These are phyloP conservation scores for Verbascum thapsus DNA, from an alignment of 257 asterid species.

Conservation along the genomic window DNA sequence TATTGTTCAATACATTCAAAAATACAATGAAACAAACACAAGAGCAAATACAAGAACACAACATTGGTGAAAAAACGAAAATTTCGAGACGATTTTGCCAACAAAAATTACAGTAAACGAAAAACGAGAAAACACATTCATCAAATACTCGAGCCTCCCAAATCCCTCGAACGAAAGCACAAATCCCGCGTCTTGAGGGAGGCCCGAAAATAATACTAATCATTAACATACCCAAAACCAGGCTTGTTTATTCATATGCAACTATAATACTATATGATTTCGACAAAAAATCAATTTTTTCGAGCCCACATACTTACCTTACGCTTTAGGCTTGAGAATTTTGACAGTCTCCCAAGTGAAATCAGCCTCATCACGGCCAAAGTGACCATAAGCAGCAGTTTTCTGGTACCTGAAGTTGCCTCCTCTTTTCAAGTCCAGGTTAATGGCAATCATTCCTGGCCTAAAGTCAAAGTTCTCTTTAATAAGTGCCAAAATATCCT, in stretches of 20 bases:
- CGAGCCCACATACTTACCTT: too few relatives aligned
- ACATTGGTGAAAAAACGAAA: too few relatives aligned
- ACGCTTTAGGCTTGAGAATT: constrained; percentile 64
- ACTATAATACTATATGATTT: constrained; percentile 2
- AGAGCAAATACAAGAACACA: too few relatives aligned
- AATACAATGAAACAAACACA: too few relatives aligned
- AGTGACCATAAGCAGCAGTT: constrained; percentile 78
- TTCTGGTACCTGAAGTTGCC: constrained; percentile 73
- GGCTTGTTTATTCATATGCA: constrained; percentile 28
- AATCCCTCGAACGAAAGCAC: constrained; percentile 17
- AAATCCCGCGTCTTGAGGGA: constrained; percentile 20
- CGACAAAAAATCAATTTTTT: background rate
- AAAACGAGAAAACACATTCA: constrained; percentile 4
- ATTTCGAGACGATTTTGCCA: too few relatives aligned
- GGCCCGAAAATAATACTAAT: constrained; percentile 19
- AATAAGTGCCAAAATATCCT: constrained; percentile 57
- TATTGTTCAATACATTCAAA: too few relatives aligned
- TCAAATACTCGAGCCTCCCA: constrained; percentile 29
- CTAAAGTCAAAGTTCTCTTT: constrained; percentile 71
- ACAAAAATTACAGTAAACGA: too few relatives aligned
- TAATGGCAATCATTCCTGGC: constrained; percentile 81
- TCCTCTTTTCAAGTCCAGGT: constrained; percentile 70
- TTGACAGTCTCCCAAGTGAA: constrained; percentile 79
- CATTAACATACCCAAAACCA: constrained; percentile 18
- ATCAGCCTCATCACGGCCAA: constrained; percentile 68